Base-by-base conservation (phyloP, 306 rosid species). In the Cucumis melo region DNA sequence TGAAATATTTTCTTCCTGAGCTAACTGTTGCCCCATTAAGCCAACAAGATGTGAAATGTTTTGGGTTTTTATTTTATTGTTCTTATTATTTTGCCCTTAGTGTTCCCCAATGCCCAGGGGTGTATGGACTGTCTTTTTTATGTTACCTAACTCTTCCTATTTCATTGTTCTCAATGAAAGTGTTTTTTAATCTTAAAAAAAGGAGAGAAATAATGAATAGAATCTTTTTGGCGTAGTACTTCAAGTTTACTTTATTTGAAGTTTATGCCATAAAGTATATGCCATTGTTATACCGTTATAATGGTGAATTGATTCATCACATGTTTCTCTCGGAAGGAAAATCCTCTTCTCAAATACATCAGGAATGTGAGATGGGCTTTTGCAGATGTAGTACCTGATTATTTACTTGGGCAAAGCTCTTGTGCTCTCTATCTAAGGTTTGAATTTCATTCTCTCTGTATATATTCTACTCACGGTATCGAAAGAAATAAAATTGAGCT, bases 341-440 rank as follows among this genome's bases (percentile, higher is more conserved):
- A 94, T 76, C 96, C 97, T 5, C 83, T 94, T 84, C 98, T 94
- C 76, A 94, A 90, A 83, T 87, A 94, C 80, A 90, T 94, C 81
- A 87, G 98, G 87, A 93, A 93, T 61, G 98, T 90, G 78, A 90
- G 75, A 82, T 93, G 97, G 98, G 78, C 80, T 55, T 94, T 94
- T 86, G 95, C 96, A n/a, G 98, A 94, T 87, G 34, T 94, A 77
- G 86, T 82, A 50, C 92, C 97, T 80, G 98, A 94, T 85, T 94
- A 84, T 88, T 81, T 94, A 80, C 94, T 94, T 54, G 96, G 98
- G 44, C 94, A 87, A 77, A 84, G 87, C 87, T 90, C 97, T 10
- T 94, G 96, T 82, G 98, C 97, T 42, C 94, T 94, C 68, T 93
- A 93, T 82, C 78, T 93, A 83, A 93, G 98, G 98, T 94, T 85